Conservation (phyloP, 345 rosid species). For the Dovyalis caffra region DNA sequence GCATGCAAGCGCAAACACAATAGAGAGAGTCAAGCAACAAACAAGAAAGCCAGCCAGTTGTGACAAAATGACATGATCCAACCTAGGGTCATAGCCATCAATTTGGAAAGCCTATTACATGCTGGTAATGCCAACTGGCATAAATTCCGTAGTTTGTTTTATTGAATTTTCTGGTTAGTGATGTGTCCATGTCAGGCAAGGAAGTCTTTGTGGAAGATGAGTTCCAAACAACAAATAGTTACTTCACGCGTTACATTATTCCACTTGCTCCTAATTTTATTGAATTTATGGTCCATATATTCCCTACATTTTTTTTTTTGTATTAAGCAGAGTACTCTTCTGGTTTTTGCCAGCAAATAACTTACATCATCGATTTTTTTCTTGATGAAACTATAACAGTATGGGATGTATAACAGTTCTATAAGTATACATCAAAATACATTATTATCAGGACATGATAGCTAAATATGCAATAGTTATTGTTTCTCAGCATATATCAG, state of each 20-base stretch:
- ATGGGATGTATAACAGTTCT: not conserved
- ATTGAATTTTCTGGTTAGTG: not conserved
- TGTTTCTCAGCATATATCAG: not conserved
- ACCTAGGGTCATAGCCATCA: conserved; percentile 3
- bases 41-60: not conserved
- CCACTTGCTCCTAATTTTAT: not conserved
- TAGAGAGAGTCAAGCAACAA: not conserved
- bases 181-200: not conserved
- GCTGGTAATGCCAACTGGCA: not conserved
- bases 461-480: not conserved
- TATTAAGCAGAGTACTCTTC: not conserved
- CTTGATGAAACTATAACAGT: not conserved
- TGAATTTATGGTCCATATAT: not conserved
- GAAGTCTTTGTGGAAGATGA: not conserved
- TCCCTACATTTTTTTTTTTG: not conserved
- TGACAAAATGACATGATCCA: not conserved
- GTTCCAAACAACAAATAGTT: not conserved
- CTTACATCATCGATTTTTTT: too few relatives aligned
- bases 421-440: not conserved
- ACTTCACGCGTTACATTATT: not conserved
- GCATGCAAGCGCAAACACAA: not conserved
- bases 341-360: not conserved
- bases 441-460: not conserved
- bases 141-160: not conserved
- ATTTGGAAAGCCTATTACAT: not conserved